These are phyloP conservation scores for Pseudogymnoascus sp. DNA, from an alignment of 2,329 filamentous ascomycete species.

Conservation along the genomic window DNA sequence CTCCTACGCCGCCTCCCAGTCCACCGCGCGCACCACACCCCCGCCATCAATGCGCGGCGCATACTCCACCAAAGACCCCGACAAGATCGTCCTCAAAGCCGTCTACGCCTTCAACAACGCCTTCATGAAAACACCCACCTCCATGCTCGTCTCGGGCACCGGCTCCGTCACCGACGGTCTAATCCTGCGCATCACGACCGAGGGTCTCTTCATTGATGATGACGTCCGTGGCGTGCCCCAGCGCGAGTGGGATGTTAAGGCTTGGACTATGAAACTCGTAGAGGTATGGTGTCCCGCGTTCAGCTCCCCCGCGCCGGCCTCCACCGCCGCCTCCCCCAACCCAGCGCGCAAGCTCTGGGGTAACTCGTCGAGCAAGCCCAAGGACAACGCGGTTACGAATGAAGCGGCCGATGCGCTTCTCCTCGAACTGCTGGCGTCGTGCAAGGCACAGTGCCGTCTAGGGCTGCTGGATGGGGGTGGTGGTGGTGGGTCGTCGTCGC, in stretches of 20 bases:
- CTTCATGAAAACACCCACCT: slow-evolving; percentile 81
- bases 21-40: slow-evolving; percentile 75
- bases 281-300: slow-evolving; percentile 76
- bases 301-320: slow-evolving; percentile 38
- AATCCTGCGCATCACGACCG: slow-evolving; percentile 83
- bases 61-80: slow-evolving; percentile 81
- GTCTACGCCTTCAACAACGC: slow-evolving; percentile 91
- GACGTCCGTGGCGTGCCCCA: slow-evolving; percentile 87
- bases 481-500: background rate
- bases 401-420: slow-evolving; percentile 62
- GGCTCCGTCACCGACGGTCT: slow-evolving; percentile 85
- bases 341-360: slow-evolving; percentile 33
- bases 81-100: slow-evolving; percentile 92
- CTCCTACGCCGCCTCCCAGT: slow-evolving; percentile 77
- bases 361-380: slow-evolving; percentile 32
- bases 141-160: slow-evolving; percentile 77
- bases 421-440: slow-evolving; percentile 53
- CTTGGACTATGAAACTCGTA: slow-evolving; percentile 89
- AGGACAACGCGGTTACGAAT: slow-evolving; percentile 32
- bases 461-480: slow-evolving; percentile 28
- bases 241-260: slow-evolving; percentile 97
- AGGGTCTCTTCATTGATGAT: slow-evolving; percentile 95
- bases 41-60: slow-evolving; percentile 69
- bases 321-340: slow-evolving; percentile 34
- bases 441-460: slow-evolving; percentile 55